phyloP scores from a whole-genome alignment of 441 rosid genomes.

The Mallotus japonicus region DNA sequence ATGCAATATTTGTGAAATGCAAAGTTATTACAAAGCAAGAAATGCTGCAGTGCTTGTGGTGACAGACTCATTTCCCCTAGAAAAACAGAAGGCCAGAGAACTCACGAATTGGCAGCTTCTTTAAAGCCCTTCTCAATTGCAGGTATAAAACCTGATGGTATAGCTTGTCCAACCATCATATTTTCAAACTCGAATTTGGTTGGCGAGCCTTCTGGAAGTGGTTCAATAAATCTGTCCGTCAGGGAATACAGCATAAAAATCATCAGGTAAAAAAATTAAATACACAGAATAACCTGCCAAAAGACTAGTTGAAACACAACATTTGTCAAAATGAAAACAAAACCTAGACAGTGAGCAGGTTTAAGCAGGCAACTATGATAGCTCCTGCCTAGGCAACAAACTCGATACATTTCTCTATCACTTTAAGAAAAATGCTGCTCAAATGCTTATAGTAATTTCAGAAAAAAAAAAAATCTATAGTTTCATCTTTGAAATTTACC shows the following conservation, averaged over 20 bases:
- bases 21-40: too few species aligned
- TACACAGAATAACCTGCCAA: background rate
- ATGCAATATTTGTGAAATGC: background rate
- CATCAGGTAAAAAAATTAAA: too few species aligned
- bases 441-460: too few species aligned
- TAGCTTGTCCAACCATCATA: conserved; percentile 89
- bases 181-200: conserved; percentile 89
- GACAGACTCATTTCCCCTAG: background rate
- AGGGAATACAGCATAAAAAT: conserved; percentile 5
- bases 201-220: conserved; percentile 60
- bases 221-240: conserved; percentile 70
- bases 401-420: background rate
- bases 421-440: too few species aligned
- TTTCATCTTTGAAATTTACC: too few species aligned
- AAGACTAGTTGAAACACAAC: background rate
- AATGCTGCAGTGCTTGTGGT: background rate
- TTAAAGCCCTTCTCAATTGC: conserved; percentile 97
- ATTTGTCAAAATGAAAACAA: background rate
- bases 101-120: conserved; percentile 98
- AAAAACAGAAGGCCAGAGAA: conserved; percentile 1
- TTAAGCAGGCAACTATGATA: background rate
- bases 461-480: too few species aligned
- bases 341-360: background rate
- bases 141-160: conserved; percentile 89
- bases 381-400: background rate